Conservation (phyloP, 2,329 filamentous ascomycete genomes). For the Shiraia sp. region DNA sequence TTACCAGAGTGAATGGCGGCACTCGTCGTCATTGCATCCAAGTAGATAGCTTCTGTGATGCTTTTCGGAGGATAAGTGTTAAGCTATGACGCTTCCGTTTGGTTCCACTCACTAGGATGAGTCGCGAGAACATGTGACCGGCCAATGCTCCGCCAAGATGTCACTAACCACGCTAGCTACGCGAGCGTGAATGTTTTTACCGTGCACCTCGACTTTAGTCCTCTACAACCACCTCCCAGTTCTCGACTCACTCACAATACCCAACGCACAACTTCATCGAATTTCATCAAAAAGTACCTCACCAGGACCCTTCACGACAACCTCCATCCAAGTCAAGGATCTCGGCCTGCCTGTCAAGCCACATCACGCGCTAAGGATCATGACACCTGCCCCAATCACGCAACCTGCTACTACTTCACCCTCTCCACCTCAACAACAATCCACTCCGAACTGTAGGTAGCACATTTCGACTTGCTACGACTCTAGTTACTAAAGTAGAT, state of each 20-base stretch:
- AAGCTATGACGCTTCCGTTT: no score
- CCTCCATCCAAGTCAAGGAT: conserved; percentile 7
- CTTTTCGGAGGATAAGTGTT: no score
- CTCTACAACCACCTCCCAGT: conserved; percentile 28
- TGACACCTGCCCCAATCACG: conserved; percentile 41
- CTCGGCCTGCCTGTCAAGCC: conserved; percentile 25
- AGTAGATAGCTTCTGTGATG: no score
- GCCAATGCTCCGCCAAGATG: conserved; percentile 33
- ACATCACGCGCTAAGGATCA: conserved; percentile 29
- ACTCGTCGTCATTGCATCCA: no score
- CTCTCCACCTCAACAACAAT: conserved; percentile 21
- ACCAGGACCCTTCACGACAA: conserved; percentile 6
- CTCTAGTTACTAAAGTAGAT: conserved; percentile 5
- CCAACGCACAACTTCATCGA: conserved; percentile 28
- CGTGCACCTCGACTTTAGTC: conserved; percentile 32
- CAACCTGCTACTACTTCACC: conserved; percentile 25
- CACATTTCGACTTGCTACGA: neutral
- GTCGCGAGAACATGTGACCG: conserved; percentile 30
- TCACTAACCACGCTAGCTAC: conserved; percentile 36
- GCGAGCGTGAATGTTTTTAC: conserved; percentile 47
- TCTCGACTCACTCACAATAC: conserved; percentile 12
- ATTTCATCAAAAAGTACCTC: conserved; percentile 20
- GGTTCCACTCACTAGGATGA: no score
- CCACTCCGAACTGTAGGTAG: conserved; percentile 17
- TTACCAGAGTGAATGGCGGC: no score